Evolutionary conservation across 345 rosid species (phyloP).

Genomic region (Melaleuca quinquenervia): DNA sequence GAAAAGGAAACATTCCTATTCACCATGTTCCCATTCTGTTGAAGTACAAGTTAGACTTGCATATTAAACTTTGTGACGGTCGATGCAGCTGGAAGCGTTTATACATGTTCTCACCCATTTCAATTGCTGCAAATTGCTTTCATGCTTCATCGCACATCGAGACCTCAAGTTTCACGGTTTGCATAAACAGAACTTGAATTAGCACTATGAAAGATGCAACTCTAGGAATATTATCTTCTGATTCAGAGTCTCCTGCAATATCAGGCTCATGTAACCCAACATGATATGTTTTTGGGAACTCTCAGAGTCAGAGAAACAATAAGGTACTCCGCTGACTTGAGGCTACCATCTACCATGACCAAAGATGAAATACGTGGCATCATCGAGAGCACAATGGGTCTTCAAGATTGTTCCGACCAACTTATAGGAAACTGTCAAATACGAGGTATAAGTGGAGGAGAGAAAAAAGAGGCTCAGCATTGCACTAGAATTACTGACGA

Average conservation of each 20-base stretch:
- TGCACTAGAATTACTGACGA: constrained; percentile 56
- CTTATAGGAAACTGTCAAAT: constrained; percentile 64
- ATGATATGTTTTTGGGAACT: constrained; percentile 48
- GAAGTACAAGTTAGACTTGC: background rate
- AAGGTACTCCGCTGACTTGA: constrained; percentile 46
- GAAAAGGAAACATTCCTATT: background rate
- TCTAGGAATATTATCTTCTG: background rate
- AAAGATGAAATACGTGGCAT: constrained; percentile 24
- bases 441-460: constrained; percentile 72
- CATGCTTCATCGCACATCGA: background rate
- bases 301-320: constrained; percentile 61
- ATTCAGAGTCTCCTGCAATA: background rate
- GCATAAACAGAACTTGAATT: background rate
- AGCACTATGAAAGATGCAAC: background rate
- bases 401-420: constrained; percentile 47
- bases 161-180: background rate
- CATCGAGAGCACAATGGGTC: constrained; percentile 55
- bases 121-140: background rate
- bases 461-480: constrained; percentile 58
- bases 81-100: background rate
- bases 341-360: constrained; percentile 38
- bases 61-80: background rate
- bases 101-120: background rate
- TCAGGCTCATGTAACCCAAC: constrained; percentile 82
- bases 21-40: background rate